Conservation (phyloP, 768 basidiomycete genomes). For the Leccinum fibrillosum region DNA sequence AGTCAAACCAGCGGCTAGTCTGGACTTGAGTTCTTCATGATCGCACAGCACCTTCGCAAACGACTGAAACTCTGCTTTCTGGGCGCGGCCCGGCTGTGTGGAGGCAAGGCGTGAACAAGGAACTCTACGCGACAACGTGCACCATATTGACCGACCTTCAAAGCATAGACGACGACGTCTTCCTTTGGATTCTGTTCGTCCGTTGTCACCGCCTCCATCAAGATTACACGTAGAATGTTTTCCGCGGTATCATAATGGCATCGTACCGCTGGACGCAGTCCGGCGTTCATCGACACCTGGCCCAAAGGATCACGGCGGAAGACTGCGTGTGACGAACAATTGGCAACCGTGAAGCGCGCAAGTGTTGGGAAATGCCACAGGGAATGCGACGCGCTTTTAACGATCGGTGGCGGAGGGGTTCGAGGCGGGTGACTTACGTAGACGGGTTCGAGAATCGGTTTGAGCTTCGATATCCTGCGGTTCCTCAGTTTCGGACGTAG, state of each 20-base stretch:
- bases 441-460: slow-evolving; percentile 23
- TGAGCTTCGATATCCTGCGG: slow-evolving; percentile 5
- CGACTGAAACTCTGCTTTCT: slow-evolving; percentile 51
- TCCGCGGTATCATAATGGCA: slow-evolving; percentile 58
- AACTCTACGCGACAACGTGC: background rate
- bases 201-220: slow-evolving; percentile 44
- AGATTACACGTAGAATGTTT: slow-evolving; percentile 49
- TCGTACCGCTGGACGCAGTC: slow-evolving; percentile 50
- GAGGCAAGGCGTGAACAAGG: background rate
- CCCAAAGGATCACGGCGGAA: slow-evolving; percentile 70
- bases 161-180: slow-evolving; percentile 58
- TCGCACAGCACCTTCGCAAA: slow-evolving; percentile 47
- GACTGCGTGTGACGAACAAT: slow-evolving; percentile 35
- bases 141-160: slow-evolving; percentile 46
- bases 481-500: background rate
- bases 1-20: background rate
- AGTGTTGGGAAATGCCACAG: background rate
- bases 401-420: slow-evolving; percentile 17
- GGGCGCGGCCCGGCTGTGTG: slow-evolving; percentile 36
- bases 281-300: slow-evolving; percentile 68
- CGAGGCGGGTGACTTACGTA: slow-evolving; percentile 30
- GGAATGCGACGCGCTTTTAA: slow-evolving; percentile 12
- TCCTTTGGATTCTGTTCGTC: slow-evolving; percentile 24
- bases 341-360: background rate
- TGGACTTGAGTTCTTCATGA: slow-evolving; percentile 31